These are phyloP conservation scores for Irpex sp. DNA, from an alignment of 1,284 basidiomycete genomes.

Conservation along the genomic window DNA sequence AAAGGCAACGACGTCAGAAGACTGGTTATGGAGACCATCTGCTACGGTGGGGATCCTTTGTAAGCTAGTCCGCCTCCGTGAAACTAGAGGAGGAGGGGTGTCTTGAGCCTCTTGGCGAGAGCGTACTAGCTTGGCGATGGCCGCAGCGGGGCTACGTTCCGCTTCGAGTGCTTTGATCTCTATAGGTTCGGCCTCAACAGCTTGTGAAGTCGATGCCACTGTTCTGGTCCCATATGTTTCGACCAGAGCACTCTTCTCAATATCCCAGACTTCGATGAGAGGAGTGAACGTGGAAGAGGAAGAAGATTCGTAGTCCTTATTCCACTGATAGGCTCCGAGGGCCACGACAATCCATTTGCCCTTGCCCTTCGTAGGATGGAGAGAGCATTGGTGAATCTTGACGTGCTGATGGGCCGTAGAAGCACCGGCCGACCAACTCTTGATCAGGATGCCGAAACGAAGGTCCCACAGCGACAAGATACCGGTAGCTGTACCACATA, in stretches of 20 bases:
- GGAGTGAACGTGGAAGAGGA: conserved; percentile 34
- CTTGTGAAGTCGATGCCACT: conserved; percentile 37
- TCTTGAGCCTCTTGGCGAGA: conserved; percentile 36
- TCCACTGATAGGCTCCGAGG: conserved; percentile 38
- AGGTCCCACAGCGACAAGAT: conserved; percentile 90
- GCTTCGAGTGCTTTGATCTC: conserved; percentile 49
- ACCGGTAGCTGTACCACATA: conserved; percentile 85
- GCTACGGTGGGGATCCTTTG: conserved; percentile 26
- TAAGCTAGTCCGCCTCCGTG: conserved; percentile 17
- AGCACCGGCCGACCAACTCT: conserved; percentile 81
- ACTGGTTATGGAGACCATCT: conserved; percentile 34
- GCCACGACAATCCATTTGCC: conserved; percentile 90
- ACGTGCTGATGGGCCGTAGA: conserved; percentile 48
- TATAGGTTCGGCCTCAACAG: conserved; percentile 43
- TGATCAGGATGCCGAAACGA: conserved; percentile 86
- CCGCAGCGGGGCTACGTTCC: conserved; percentile 60
- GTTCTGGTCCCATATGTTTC: conserved; percentile 62
- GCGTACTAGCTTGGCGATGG: conserved; percentile 57
- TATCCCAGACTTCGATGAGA: conserved; percentile 78
- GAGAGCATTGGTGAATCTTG: conserved; percentile 65
- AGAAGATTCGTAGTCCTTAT: neutral
- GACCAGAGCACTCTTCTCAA: conserved; percentile 64
- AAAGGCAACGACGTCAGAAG: conserved; percentile 61
- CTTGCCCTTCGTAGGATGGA: conserved; percentile 85
- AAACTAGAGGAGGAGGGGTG: conserved; percentile 11